Conservation (phyloP, 495 filamentous ascomycete species). For the Podospora appendiculata region DNA sequence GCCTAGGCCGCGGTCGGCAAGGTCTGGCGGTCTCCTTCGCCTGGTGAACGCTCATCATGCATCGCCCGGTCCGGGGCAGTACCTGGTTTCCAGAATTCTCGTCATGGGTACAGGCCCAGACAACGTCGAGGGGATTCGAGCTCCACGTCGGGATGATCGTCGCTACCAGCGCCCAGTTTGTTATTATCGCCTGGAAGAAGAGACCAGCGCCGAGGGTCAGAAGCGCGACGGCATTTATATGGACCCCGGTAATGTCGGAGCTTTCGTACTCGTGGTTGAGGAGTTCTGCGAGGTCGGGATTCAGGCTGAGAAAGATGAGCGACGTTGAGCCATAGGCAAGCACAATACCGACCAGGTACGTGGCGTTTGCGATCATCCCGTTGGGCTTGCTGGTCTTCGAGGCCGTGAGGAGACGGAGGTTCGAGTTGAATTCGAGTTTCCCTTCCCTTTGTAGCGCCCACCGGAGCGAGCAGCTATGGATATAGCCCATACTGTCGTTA, state of each 20-base stretch:
- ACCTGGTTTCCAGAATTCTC: conserved; percentile 13
- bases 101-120: conserved; percentile 13
- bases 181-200: conserved; percentile 23
- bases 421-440: conserved; percentile 36
- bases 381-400: conserved; percentile 17
- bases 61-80: conserved; percentile 14
- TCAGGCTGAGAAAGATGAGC: conserved; percentile 27
- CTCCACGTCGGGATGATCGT: conserved; percentile 27
- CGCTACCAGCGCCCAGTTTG: conserved; percentile 24
- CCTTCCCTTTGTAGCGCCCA: conserved; percentile 35
- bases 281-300: conserved; percentile 14
- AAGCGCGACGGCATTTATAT: conserved; percentile 26
- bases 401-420: conserved; percentile 31
- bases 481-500: conserved; percentile 31
- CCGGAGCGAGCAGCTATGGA: conserved; percentile 32
- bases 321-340: conserved; percentile 31
- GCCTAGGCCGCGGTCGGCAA: conserved; percentile 19
- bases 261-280: conserved; percentile 6
- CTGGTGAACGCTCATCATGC: conserved; percentile 25
- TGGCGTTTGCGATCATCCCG: conserved; percentile 19
- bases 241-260: conserved; percentile 12
- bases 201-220: conserved; percentile 26
- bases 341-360: conserved; percentile 22
- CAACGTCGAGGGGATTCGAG: conserved; percentile 29
- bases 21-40: conserved; percentile 18